A percentile compares a stretch with the other conserved stretches of the same genome.
Conservation (phyloP, 2,329 filamentous ascomycete species). For the Ophiosphaerella narmari region DNA sequence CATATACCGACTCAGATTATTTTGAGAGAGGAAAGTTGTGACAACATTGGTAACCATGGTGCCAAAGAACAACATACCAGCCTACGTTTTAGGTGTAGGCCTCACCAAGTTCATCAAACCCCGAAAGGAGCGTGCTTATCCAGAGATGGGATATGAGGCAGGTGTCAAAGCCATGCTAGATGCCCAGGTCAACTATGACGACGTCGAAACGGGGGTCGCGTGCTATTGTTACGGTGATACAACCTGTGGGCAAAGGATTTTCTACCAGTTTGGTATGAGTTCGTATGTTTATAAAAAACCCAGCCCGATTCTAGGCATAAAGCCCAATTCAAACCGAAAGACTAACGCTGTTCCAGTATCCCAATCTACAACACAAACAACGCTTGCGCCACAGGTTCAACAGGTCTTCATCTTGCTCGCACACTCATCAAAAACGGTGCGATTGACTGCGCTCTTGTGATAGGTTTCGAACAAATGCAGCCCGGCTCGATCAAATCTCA, state of each 20-base stretch:
- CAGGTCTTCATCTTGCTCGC: slow-evolving; percentile 80
- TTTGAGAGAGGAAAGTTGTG: no score
- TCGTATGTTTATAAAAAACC: slow-evolving; percentile 30
- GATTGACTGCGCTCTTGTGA: slow-evolving; percentile 84
- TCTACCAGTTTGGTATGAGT: slow-evolving; percentile 98
- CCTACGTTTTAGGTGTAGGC: slow-evolving; percentile 92
- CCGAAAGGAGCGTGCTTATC: slow-evolving; percentile 87
- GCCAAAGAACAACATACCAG: slow-evolving; percentile 46
- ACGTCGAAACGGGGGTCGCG: slow-evolving; percentile 89
- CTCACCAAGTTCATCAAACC: slow-evolving; percentile 99
- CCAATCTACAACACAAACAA: slow-evolving; percentile 98
- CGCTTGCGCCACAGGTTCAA: slow-evolving; percentile 92
- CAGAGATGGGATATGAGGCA: slow-evolving; percentile 89
- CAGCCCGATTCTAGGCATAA: no score
- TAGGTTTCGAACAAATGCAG: slow-evolving; percentile 98
- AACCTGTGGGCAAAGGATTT: slow-evolving; percentile 90
- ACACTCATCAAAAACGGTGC: slow-evolving; percentile 77
- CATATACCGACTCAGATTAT: no score
- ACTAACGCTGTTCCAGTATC: slow-evolving; percentile 57
- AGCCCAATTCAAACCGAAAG: neutral
- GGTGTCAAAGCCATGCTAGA: slow-evolving; percentile 81
- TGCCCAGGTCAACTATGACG: slow-evolving; percentile 91
- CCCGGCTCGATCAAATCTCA: slow-evolving; percentile 78
- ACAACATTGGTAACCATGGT: slow-evolving; percentile 19
- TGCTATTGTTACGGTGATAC: slow-evolving; percentile 98